Evolutionary conservation across 202 grass and related monocot species (phyloP), one percentile per base, ranked within the genome.

Genomic region (Bolboschoenoplectus hybrid): DNA sequence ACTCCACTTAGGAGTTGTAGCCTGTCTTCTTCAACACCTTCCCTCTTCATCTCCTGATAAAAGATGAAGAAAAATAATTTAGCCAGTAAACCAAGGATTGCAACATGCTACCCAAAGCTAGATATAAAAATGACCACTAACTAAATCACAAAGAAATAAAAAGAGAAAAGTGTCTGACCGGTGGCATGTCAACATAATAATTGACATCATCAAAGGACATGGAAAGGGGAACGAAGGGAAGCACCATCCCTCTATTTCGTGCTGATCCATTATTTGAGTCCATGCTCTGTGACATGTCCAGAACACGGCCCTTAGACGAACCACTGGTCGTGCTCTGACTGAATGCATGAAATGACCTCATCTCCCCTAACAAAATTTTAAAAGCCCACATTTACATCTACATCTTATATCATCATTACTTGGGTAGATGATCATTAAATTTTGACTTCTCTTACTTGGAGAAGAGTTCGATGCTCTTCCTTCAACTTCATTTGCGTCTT

Each of bases 101-200:
- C 36, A 60, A 61, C 38, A 19, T 60, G 32, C 41, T 11, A 80
- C 17, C 74, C 16, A 47, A 84, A 88, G 68, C 68, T 63, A 1
- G 40, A 52, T 45, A 81, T 93, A 38, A 91, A 75, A 91, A 75
- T 88, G 8, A 73, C 19, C n/a, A 83, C 64, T 39, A 80, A 81
- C 45, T 9, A 57, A 82, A 87, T 45, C 61, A 61, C 74, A 60
- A 34, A 86, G 2, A 68, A 77, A 32, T 60, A 85, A 46, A 71
- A 84, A 67, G 19, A 44, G 57, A 64, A 73, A 88, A 72, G 87
- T 76, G 20, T 51, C 91, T 91, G 72, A 99, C 93, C 26, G 89
- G 82, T 81, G 97, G 97, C 97, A 99, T 97, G 81, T 99, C 93
- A 0, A 99, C 97, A 87, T 82, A 99, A 86, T 99, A 99, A 85